Evolutionary conservation across 371 early-diverging fungal species (phyloP), one percentile per base, ranked within the genome.

Genomic region (Nematocida ironsii): DNA sequence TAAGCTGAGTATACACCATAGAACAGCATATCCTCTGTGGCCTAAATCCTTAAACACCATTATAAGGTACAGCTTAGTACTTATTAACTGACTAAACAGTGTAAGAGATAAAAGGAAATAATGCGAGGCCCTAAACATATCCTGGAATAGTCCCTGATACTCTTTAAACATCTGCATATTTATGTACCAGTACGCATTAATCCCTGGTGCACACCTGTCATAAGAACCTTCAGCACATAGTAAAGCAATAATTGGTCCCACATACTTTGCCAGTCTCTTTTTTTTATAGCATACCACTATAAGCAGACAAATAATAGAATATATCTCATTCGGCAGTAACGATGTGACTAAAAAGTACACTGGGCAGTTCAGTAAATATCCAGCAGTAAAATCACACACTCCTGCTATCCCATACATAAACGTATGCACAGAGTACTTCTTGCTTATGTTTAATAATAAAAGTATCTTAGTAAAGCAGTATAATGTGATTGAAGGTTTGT

Each of bases 101-200:
- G 68, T 25, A n/a, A 78, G 25, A 33, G 42, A 5, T 18, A 20
- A 5, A 20, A 78, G 23, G 45, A 70, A 67, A 33, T 18, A 48
- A 61, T 78, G 80, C n/a, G 60, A 71, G 55, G 80, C 9, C 23
- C 33, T 23, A 40, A 78, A 58, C 6, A 68, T 9, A 6, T 70
- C 56, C 18, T 16, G 18, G 60, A 16, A 54, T 71, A 78, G 5
- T 33, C 5, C 27, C 6, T 23, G 48, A 40, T 69, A 78, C 57
- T 78, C 61, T 7, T 5, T 20, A 23, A 78, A 18, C 80, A 78
- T 78, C 39, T 78, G 80, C 33, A 78, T 70, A 47, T 78, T 78
- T 7, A 68, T 56, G 44, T 78, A 78, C 80, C 80, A 78, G 57
- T 70, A 78, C 25, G 71, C n/a, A 48, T 78, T 78, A 11, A 78